Evolutionary conservation across 139 green algal species (phyloP), one percentile per base, ranked within the genome.

Genomic region (Micractinium sp.): DNA sequence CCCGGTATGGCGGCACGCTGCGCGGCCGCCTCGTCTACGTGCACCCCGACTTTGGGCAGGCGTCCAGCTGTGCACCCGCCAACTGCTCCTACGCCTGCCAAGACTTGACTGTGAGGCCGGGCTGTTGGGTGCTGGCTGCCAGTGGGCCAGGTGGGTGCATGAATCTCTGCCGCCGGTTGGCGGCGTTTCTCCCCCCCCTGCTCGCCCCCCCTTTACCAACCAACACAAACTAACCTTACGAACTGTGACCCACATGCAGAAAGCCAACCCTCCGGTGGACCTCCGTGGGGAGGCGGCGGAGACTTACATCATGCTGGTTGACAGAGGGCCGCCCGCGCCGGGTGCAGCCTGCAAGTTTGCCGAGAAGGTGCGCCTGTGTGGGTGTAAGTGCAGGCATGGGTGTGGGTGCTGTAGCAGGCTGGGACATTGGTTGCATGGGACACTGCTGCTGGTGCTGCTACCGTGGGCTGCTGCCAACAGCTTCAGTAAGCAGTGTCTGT

Each of bases 271-370:
- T 2, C 84, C 69, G 33, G 33, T 90, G 41, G 78, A 91, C 71
- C 76, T 92, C 85, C 90, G 79, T 14, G 14, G 14, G 3, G 31
- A 87, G 41, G 2, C 41, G 35, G 60, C 92, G 9, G 91, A 92
- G 23, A 91, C 81, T 31, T 92, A 91, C 90, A 95, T 97, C 92
- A 95, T 97, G 94, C 80, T 97, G 78, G 82, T 97, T 27, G 89
- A 92, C 75, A 56, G 89, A 0, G 89, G 89, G 22, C 89, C 89
- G 53, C 85, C 60, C 38, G 38, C 80, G 0, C 25, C 85, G 73
- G 89, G 39, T 18, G 22, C 66, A n/a, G 87, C 95, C 66, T 99
- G 97, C 93, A 97, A 96, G 82, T 99, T 99, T 92, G 92, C 96
- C 41, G 83, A 95, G 69, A 99, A 99, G 93, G 85, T 35, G 20